Evolutionary conservation across 1,139 yeast species (phyloP).

Genomic region (Pichiaceae sp.): DNA sequence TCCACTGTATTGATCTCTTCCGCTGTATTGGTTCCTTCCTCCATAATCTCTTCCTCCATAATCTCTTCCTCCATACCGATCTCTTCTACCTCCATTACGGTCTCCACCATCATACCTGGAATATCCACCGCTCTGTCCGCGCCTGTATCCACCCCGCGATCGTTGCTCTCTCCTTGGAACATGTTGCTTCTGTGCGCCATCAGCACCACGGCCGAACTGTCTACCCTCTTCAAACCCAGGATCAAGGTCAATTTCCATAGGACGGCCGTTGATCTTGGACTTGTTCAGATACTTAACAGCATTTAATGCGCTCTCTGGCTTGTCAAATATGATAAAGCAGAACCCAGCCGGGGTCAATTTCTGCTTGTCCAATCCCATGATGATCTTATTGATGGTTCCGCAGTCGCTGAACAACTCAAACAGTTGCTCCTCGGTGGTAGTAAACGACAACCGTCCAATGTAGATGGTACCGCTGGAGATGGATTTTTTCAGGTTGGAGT

Average conservation of each 20-base stretch:
- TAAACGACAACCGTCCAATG: slow-evolving; percentile 79
- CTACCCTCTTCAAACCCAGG: slow-evolving; percentile 94
- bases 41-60: slow-evolving; percentile 9
- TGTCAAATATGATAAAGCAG: slow-evolving; percentile 74
- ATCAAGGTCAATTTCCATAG: slow-evolving; percentile 77
- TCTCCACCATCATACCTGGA: slow-evolving; percentile 9
- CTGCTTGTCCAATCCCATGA: slow-evolving; percentile 90
- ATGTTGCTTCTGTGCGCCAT: slow-evolving; percentile 69
- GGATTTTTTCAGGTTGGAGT: slow-evolving; percentile 53
- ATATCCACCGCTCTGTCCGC: slow-evolving; percentile 13
- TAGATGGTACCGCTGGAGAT: slow-evolving; percentile 68
- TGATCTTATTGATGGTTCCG: slow-evolving; percentile 68
- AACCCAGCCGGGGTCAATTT: slow-evolving; percentile 93
- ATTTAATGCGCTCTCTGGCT: slow-evolving; percentile 62
- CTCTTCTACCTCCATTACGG: background rate
- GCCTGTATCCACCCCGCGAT: background rate
- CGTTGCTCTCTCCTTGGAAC: slow-evolving; percentile 2
- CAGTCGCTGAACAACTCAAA: slow-evolving; percentile 75
- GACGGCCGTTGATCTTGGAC: slow-evolving; percentile 75
- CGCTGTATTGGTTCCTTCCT: background rate
- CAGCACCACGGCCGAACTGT: slow-evolving; percentile 85
- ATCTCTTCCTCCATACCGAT: slow-evolving; percentile 8
- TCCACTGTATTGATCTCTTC: background rate
- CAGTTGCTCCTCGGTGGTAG: slow-evolving; percentile 89
- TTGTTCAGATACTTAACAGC: slow-evolving; percentile 76